Evolutionary conservation across 331 rosid species (phyloP).

Genomic region (Quercus phellos): DNA sequence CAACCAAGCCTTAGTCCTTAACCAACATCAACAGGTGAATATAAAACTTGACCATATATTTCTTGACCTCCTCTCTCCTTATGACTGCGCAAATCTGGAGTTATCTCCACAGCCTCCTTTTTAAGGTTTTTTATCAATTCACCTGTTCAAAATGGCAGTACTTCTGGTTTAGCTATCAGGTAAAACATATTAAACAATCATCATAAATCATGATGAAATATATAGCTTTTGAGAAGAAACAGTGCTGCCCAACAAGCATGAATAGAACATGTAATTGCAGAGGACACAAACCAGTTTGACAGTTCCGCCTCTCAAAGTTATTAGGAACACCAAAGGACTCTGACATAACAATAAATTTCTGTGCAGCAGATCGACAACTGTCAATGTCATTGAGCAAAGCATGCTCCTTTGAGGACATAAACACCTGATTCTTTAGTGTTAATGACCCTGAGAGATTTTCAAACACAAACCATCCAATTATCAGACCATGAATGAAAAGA

Average conservation of each 20-base stretch:
- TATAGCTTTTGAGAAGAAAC: neutral
- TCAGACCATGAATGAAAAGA: neutral
- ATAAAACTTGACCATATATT: slow-evolving; percentile 14
- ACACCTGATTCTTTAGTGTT: slow-evolving; percentile 24
- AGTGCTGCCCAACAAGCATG: neutral
- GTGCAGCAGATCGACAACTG: slow-evolving; percentile 4
- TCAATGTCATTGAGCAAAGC: slow-evolving; percentile 7
- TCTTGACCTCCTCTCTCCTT: slow-evolving; percentile 13
- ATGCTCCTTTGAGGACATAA: neutral
- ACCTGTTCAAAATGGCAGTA: slow-evolving; percentile 25
- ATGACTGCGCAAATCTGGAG: slow-evolving; percentile 15
- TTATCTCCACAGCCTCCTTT: slow-evolving; percentile 23
- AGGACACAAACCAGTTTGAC: slow-evolving; percentile 17
- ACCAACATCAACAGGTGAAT: neutral
- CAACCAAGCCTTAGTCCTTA: neutral
- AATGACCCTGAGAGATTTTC: slow-evolving; percentile 8
- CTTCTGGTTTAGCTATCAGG: slow-evolving; percentile 7
- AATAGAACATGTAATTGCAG: neutral
- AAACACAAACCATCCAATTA: neutral
- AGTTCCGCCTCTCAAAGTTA: neutral
- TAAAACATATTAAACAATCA: neutral
- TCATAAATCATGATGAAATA: neutral
- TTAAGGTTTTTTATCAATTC: slow-evolving; percentile 10
- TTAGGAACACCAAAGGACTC: slow-evolving; percentile 2
- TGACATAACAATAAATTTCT: neutral